Percentiles rank a stretch among this genome's conserved stretches.
phyloP scores from a whole-genome alignment of 1,284 basidiomycete genomes.

The Trichosporon coremiiforme region DNA sequence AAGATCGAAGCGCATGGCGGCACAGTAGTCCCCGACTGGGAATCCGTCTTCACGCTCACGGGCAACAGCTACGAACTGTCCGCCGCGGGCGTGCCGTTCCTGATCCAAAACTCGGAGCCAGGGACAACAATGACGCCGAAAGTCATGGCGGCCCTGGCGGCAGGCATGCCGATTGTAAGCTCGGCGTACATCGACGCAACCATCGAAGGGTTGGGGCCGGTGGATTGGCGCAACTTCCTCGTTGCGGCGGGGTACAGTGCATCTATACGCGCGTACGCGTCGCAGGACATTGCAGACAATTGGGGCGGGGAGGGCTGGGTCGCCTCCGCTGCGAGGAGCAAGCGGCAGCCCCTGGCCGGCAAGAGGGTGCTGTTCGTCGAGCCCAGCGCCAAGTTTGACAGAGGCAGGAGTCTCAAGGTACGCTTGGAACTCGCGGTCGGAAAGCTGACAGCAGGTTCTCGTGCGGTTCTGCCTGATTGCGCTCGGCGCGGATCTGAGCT shows the following conservation, averaged over 20 bases:
- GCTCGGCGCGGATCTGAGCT: conserved; percentile 64
- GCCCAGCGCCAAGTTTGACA: conserved; percentile 30
- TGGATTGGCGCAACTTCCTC: conserved; percentile 68
- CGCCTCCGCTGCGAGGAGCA: conserved; percentile 57
- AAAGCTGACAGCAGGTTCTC: conserved; percentile 45
- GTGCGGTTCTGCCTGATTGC: conserved; percentile 77
- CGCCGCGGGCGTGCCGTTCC: conserved; percentile 55
- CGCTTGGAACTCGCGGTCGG: conserved; percentile 19
- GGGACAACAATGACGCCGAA: conserved; percentile 67
- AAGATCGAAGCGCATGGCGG: conserved; percentile 65
- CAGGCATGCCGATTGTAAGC: conserved; percentile 81
- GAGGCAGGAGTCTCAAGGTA: conserved; percentile 35
- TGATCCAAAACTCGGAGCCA: conserved; percentile 71
- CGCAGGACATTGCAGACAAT: conserved; percentile 70
- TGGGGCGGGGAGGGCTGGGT: conserved; percentile 65
- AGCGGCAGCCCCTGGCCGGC: conserved; percentile 47
- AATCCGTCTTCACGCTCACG: conserved; percentile 61
- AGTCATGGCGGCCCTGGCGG: conserved; percentile 74
- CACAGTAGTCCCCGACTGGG: conserved; percentile 66
- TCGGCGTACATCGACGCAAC: conserved; percentile 64
- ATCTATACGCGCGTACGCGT: conserved; percentile 61
- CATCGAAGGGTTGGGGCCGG: conserved; percentile 39
- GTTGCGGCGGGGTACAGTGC: conserved; percentile 70
- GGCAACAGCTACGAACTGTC: conserved; percentile 21
- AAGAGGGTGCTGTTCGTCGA: conserved; percentile 42